Base-by-base conservation (phyloP, 2,329 filamentous ascomycete species). In the Aschersonia sp. region DNA sequence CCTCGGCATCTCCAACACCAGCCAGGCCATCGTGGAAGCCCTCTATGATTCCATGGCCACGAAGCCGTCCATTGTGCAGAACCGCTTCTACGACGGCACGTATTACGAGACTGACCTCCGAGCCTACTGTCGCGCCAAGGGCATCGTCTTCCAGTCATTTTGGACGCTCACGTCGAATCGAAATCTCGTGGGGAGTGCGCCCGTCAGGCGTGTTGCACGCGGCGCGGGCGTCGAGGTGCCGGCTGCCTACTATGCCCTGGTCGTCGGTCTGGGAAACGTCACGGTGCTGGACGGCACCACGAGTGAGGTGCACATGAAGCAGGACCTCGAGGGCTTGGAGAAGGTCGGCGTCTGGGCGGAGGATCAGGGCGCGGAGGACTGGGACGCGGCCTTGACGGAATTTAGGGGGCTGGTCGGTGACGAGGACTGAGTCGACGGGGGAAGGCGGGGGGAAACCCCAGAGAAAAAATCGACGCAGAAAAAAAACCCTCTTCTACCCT, bases 1-100 rank as follows among this genome's bases (percentile, higher is more conserved):
- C 32, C 68, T 92, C 6, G 87, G 87, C 41, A 81, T 92, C 48
- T 87, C 83, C 47, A 92, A 92, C 61, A 75, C 76, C n/a, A 67
- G 70, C n/a, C 63, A 83, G 2, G 60, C 69, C 0, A 62, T 77
- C 2, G 68, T 92, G 0, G 60, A 72, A 46, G 62, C 64, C 5
- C 63, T 88, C 1, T 69, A 71, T 50, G 57, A 67, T 1, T 56
- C 64, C 14, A 66, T 68, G 4, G 63, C 55, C 0, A 51, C 68
- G 42, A 66, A 64, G 50, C 69, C 69, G 1, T 68, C 73, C 1
- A 73, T 88, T 2, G 80, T 89, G 5, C 86, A 92, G 64, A 90
- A 92, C 57, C 75, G 83, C 2, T 87, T 92, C 63, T 76, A 81
- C 57, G 62, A 66, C 2, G 63, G 66, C 2, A 83, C 78, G 0